These are phyloP conservation scores for Pichia ethanolica DNA, from an alignment of 805 yeast species.

Conservation along the genomic window DNA sequence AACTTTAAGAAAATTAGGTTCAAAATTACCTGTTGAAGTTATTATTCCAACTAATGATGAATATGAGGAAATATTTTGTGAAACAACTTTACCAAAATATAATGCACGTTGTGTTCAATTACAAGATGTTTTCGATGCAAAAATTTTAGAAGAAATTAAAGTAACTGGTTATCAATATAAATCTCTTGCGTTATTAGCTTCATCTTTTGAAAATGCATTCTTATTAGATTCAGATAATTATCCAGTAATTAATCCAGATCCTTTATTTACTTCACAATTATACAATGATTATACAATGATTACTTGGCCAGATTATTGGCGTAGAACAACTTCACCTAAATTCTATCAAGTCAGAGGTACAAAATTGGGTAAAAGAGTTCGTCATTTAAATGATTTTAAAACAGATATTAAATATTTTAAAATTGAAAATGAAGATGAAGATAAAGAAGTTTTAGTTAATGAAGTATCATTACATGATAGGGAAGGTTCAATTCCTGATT, in stretches of 20 bases:
- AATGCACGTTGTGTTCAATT: constrained; percentile 38
- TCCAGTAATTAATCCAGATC: constrained; percentile 42
- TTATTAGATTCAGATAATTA: constrained; percentile 40
- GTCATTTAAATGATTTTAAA: constrained; percentile 25
- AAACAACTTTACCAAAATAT: constrained; percentile 29
- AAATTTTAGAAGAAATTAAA: constrained; percentile 15
- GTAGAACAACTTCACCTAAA: constrained; percentile 53
- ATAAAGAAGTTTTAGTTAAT: not conserved
- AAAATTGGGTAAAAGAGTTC: constrained; percentile 29
- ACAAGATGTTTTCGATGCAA: constrained; percentile 30
- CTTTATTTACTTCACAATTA: constrained; percentile 38
- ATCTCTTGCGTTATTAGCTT: constrained; percentile 38
- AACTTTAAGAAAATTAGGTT: constrained; percentile 35
- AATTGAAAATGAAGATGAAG: constrained; percentile 17
- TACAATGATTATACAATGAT: constrained; percentile 41
- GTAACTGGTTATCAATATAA: constrained; percentile 33
- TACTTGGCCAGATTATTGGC: constrained; percentile 73
- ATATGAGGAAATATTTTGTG: constrained; percentile 24
- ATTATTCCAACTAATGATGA: constrained; percentile 14
- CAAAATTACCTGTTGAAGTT: constrained; percentile 30
- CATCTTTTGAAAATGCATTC: constrained; percentile 41
- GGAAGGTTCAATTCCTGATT: constrained; percentile 52
- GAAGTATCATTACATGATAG: constrained; percentile 47
- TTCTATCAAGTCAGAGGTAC: constrained; percentile 48
- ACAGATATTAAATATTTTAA: constrained; percentile 16